phyloP scores from a whole-genome alignment of 805 yeast species.

The Candida ortonii region DNA sequence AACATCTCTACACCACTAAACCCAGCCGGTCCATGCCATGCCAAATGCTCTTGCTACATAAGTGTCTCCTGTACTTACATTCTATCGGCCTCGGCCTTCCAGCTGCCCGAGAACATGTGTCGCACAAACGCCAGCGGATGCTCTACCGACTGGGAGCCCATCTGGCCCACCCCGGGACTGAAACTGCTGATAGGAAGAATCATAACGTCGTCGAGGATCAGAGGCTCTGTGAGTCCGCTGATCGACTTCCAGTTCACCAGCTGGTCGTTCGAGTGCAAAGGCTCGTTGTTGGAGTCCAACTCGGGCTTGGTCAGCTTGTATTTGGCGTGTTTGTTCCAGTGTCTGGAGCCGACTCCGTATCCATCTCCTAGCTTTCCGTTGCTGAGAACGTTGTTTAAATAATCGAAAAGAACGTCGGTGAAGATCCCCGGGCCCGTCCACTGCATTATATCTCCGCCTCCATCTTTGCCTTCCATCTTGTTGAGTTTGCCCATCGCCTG shows the following conservation, averaged over 20 bases:
- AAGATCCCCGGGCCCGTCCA: conserved; percentile 98
- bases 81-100: conserved; percentile 45
- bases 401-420: conserved; percentile 82
- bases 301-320: conserved; percentile 23
- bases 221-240: conserved; percentile 55
- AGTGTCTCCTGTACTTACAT: background rate
- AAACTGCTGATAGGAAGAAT: conserved; percentile 70
- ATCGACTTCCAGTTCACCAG: conserved; percentile 60
- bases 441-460: conserved; percentile 78
- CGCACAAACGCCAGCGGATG: conserved; percentile 56
- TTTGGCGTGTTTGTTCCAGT: conserved; percentile 24
- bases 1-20: too few relatives aligned
- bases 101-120: conserved; percentile 63
- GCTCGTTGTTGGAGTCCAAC: conserved; percentile 22
- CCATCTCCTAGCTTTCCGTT: conserved; percentile 34
- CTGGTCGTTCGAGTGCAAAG: conserved; percentile 23
- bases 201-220: conserved; percentile 62
- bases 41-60: too few relatives aligned
- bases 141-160: conserved; percentile 49
- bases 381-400: conserved; percentile 60
- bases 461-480: conserved; percentile 52
- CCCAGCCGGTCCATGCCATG: too few relatives aligned
- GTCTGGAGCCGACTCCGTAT: conserved; percentile 31
- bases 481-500: conserved; percentile 44
- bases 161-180: conserved; percentile 66